Evolutionary conservation across 208 protist species (phyloP).

Genomic region (Wallacemonas sp.): DNA sequence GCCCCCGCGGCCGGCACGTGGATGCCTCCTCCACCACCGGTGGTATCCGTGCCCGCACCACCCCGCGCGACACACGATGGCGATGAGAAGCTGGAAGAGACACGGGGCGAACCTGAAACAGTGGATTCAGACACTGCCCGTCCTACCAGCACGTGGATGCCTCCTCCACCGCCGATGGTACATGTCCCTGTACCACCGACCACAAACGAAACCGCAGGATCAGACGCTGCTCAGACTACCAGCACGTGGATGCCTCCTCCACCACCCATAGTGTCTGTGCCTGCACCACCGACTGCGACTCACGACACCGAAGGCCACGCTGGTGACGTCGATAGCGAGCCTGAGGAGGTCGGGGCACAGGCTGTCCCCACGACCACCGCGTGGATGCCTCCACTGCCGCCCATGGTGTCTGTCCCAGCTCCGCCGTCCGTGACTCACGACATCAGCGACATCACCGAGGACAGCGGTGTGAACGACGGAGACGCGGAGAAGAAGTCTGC

Average conservation of each 20-base stretch:
- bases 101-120: no score
- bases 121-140: no score
- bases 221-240: no score
- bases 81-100: no score
- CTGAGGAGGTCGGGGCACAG: no score
- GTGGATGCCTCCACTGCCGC: slow-evolving; percentile 10
- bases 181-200: background rate
- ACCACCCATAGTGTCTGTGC: slow-evolving; percentile 19
- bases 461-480: background rate
- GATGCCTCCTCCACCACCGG: slow-evolving; percentile 19
- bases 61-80: no score
- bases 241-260: slow-evolving; percentile 10
- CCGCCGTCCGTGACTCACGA: background rate
- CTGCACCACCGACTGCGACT: slow-evolving; percentile 1
- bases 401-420: slow-evolving; percentile 2
- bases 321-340: no score
- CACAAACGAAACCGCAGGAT: no score
- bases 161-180: slow-evolving; percentile 16
- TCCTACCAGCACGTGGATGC: background rate
- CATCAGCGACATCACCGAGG: background rate
- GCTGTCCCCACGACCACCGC: background rate
- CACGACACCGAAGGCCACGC: no score
- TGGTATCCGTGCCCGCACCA: slow-evolving; percentile 14
- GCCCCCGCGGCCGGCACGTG: no score
- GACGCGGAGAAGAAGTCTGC: background rate